Percentiles rank a stretch among this genome's conserved stretches.
Evolutionary conservation across 2,329 filamentous ascomycete species (phyloP).

Genomic region (Plenodomus biglobosus): DNA sequence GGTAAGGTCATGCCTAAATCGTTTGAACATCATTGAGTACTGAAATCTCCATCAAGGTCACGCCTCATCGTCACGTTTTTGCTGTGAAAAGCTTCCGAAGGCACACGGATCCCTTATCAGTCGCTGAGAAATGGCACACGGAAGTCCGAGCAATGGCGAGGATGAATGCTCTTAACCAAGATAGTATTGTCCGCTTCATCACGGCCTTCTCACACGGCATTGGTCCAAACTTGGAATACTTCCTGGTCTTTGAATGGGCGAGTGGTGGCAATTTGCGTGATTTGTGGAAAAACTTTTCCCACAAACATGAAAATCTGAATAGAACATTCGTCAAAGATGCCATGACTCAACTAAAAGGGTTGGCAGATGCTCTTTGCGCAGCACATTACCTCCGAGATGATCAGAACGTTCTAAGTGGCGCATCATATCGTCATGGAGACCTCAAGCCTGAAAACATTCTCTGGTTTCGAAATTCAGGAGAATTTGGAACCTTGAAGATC

Average conservation of each 20-base stretch:
- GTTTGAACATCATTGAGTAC: no score
- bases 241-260: slow-evolving; percentile 29
- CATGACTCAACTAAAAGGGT: slow-evolving; percentile 13
- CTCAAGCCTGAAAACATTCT: slow-evolving; percentile 32
- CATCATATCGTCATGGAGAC: slow-evolving; percentile 19
- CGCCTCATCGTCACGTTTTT: no score
- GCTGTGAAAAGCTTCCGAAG: no score
- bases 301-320: slow-evolving; percentile 2
- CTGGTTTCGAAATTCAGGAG: slow-evolving; percentile 1
- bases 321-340: slow-evolving; percentile 1
- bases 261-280: slow-evolving; percentile 10
- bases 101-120: no score
- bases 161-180: no score
- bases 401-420: background rate
- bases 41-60: no score
- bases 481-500: slow-evolving; percentile 17
- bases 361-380: slow-evolving; percentile 17
- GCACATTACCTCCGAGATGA: slow-evolving; percentile 8
- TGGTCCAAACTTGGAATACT: no score
- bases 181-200: no score
- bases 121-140: no score
- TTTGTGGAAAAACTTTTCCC: slow-evolving; percentile 10
- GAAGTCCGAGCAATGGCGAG: no score
- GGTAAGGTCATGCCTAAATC: no score
- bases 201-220: no score